These are phyloP conservation scores for Monosporascus cannonballus DNA, from an alignment of 2,329 filamentous ascomycete species.

Conservation along the genomic window DNA sequence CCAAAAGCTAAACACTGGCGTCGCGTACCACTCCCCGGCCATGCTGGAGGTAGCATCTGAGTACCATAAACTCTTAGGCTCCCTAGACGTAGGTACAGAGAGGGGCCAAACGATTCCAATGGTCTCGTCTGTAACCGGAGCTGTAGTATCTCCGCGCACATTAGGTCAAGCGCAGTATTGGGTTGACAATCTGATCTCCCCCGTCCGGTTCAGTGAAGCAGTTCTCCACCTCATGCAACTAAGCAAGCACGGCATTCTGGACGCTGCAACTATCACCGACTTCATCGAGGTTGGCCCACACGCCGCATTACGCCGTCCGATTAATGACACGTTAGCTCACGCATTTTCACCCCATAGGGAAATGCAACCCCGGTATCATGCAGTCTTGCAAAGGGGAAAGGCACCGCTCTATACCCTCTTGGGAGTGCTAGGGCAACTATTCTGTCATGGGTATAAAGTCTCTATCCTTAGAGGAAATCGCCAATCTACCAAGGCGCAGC, in stretches of 20 bases:
- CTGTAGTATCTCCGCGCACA: constrained; percentile 1
- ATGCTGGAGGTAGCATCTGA: constrained; percentile 19
- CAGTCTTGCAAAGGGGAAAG: constrained; percentile 2
- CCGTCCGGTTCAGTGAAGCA: constrained; percentile 27
- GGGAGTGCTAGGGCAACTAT: not conserved
- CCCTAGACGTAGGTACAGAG: constrained; percentile 13
- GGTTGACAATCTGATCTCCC: constrained; percentile 29
- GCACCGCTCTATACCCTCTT: not conserved
- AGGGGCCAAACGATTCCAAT: constrained; percentile 13
- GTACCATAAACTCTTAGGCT: constrained; percentile 15
- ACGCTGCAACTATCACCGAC: constrained; percentile 15
- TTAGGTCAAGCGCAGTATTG: constrained; percentile 21
- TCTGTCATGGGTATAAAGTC: not conserved
- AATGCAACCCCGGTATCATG: constrained; percentile 15
- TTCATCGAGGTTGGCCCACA: constrained; percentile 27
- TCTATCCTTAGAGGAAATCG: not conserved
- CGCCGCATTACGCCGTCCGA: constrained; percentile 20
- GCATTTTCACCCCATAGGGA: constrained; percentile 2
- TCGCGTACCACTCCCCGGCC: constrained; percentile 22
- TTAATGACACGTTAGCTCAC: constrained; percentile 19
- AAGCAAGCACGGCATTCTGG: not conserved
- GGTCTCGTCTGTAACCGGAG: constrained; percentile 19
- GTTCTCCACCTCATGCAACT: constrained; percentile 11
- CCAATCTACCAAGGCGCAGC: no score
- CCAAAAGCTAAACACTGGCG: constrained; percentile 22